phyloP scores from a whole-genome alignment of 1,284 basidiomycete species.

The Austroboletus niveus region DNA sequence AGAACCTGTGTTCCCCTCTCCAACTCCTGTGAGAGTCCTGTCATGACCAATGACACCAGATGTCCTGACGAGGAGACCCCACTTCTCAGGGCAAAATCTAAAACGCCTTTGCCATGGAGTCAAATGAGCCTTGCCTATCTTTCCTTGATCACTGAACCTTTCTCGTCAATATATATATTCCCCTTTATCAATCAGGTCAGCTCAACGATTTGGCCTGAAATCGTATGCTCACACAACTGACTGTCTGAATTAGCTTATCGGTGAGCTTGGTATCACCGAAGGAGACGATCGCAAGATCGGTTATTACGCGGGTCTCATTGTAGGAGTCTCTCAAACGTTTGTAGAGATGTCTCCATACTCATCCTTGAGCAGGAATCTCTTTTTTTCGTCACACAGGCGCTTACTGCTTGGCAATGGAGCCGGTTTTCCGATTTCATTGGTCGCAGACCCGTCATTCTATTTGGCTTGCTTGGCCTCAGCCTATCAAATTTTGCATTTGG shows the following conservation, averaged over 20 bases:
- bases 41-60: constrained; percentile 4
- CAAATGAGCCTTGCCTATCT: constrained; percentile 20
- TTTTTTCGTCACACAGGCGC: too few species aligned
- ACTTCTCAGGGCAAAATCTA: constrained; percentile 15
- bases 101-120: constrained; percentile 26
- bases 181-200: constrained; percentile 1
- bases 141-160: constrained; percentile 23
- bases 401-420: constrained; percentile 62
- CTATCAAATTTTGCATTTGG: too few species aligned
- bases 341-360: background rate
- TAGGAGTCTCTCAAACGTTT: constrained; percentile 22
- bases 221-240: background rate
- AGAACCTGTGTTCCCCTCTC: background rate
- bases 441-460: constrained; percentile 68
- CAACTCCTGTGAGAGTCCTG: background rate
- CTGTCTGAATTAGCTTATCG: too few species aligned
- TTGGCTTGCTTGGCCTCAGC: constrained; percentile 62
- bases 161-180: constrained; percentile 26
- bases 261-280: constrained; percentile 25
- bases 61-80: constrained; percentile 21
- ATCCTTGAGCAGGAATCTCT: constrained; percentile 42
- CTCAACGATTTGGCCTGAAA: background rate
- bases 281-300: constrained; percentile 60
- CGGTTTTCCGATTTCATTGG: constrained; percentile 69
- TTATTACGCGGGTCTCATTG: constrained; percentile 68